phyloP scores from a whole-genome alignment of 2,329 filamentous ascomycete species.

The Leptoxyphium fumago region DNA sequence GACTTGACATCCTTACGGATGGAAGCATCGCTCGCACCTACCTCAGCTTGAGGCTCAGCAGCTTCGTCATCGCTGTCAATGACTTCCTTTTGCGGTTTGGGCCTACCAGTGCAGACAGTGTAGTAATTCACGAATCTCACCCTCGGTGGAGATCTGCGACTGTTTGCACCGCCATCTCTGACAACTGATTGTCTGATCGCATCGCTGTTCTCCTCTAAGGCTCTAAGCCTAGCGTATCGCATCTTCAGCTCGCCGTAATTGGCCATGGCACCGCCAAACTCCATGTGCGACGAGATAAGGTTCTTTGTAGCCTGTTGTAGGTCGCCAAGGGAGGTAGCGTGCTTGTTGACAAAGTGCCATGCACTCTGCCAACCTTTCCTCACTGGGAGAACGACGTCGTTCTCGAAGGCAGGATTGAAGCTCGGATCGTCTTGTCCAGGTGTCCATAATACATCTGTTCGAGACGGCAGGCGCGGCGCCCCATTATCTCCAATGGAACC shows the following conservation, averaged over 20 bases:
- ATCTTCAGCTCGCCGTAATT: slow-evolving; percentile 56
- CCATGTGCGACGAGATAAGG: slow-evolving; percentile 65
- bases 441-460: slow-evolving; percentile 15
- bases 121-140: slow-evolving; percentile 84
- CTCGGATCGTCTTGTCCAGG: slow-evolving; percentile 35
- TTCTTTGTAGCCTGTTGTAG: slow-evolving; percentile 54
- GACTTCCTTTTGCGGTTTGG: slow-evolving; percentile 36
- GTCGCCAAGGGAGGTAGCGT: slow-evolving; percentile 43
- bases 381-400: slow-evolving; percentile 56
- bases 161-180: slow-evolving; percentile 3
- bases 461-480: neutral
- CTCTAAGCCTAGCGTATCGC: slow-evolving; percentile 55
- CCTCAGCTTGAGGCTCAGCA: slow-evolving; percentile 7
- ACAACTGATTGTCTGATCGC: slow-evolving; percentile 20
- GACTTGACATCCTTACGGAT: neutral
- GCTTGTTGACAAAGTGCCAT: slow-evolving; percentile 68
- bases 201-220: slow-evolving; percentile 57
- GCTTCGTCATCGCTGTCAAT: slow-evolving; percentile 19
- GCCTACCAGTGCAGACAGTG: slow-evolving; percentile 64
- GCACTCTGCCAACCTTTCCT: slow-evolving; percentile 53
- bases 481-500: neutral
- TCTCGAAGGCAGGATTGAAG: slow-evolving; percentile 62
- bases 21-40: slow-evolving; percentile 1
- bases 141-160: slow-evolving; percentile 25
- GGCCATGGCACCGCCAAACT: slow-evolving; percentile 68